Percentiles rank a stretch among this genome's conserved stretches.
Evolutionary conservation across 208 protist species (phyloP).

Genomic region (Crithidia expoeki): DNA sequence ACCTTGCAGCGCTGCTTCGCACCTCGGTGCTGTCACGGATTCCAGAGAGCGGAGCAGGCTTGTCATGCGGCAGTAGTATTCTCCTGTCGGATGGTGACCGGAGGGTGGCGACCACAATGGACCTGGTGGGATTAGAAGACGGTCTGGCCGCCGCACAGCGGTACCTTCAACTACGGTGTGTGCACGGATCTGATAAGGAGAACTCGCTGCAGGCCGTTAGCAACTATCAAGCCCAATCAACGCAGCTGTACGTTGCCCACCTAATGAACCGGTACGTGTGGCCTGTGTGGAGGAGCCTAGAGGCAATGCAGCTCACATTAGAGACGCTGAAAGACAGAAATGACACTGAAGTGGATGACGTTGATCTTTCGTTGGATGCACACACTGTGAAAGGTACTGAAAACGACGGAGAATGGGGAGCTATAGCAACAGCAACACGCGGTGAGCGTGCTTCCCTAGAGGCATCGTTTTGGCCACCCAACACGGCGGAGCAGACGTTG

Average conservation of each 20-base stretch:
- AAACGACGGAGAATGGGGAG: not conserved
- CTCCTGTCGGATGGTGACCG: not conserved
- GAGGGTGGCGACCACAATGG: not conserved
- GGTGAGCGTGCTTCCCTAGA: no score
- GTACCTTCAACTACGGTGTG: not conserved
- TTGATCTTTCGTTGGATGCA: no score
- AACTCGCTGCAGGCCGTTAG: not conserved
- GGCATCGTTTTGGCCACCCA: conserved; percentile 24
- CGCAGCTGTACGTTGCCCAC: conserved; percentile 16
- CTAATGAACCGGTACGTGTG: conserved; percentile 46
- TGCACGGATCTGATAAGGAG: not conserved
- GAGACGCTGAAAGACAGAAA: not conserved
- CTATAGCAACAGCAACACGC: not conserved
- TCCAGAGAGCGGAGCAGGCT: conserved; percentile 30
- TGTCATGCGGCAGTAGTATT: conserved; percentile 19
- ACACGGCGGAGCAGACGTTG: conserved; percentile 16
- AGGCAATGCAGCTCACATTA: conserved; percentile 42
- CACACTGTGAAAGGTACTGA: no score
- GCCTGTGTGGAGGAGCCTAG: conserved; percentile 50
- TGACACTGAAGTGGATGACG: conserved; percentile 22
- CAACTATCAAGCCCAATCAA: not conserved
- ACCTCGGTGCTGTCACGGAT: conserved; percentile 29
- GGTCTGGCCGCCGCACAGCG: conserved; percentile 20
- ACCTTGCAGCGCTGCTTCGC: conserved; percentile 32
- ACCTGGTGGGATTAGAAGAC: conserved; percentile 19